These are phyloP conservation scores for Cucurbita pepo DNA, from an alignment of 306 rosid genomes.

Conservation along the genomic window DNA sequence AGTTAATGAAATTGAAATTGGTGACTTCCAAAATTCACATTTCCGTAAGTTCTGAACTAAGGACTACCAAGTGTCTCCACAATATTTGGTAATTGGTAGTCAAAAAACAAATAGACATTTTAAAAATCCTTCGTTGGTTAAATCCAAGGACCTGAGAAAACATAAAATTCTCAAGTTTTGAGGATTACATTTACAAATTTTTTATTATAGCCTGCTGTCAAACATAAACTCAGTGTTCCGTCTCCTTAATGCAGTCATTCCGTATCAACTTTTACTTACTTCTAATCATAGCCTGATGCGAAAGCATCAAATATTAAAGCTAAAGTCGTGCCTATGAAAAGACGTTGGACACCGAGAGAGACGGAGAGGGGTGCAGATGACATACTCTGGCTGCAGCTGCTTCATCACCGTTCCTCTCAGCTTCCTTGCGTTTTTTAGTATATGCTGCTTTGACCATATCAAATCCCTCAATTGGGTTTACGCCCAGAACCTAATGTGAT, in stretches of 20 bases:
- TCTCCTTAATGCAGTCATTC: neutral
- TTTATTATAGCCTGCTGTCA: neutral
- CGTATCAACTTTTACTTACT: neutral
- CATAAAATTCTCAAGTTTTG: neutral
- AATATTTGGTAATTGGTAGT: neutral
- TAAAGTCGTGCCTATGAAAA: neutral
- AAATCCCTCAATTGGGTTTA: conserved; percentile 64
- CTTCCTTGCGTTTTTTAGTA: conserved; percentile 50
- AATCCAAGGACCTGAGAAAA: neutral
- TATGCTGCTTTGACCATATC: conserved; percentile 61
- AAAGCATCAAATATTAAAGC: neutral
- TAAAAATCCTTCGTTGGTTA: neutral
- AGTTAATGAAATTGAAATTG: neutral
- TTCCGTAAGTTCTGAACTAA: neutral
- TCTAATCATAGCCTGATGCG: neutral
- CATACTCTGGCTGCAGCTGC: conserved; percentile 62
- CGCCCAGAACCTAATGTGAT: conserved; percentile 61
- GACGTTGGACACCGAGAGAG: neutral
- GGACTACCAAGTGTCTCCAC: neutral
- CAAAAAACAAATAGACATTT: neutral
- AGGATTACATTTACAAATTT: neutral
- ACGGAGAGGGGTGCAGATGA: neutral
- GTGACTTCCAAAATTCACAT: neutral
- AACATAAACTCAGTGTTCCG: neutral
- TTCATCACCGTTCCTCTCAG: conserved; percentile 67